Evolutionary conservation across 345 rosid species (phyloP).

Genomic region (Populus alba): DNA sequence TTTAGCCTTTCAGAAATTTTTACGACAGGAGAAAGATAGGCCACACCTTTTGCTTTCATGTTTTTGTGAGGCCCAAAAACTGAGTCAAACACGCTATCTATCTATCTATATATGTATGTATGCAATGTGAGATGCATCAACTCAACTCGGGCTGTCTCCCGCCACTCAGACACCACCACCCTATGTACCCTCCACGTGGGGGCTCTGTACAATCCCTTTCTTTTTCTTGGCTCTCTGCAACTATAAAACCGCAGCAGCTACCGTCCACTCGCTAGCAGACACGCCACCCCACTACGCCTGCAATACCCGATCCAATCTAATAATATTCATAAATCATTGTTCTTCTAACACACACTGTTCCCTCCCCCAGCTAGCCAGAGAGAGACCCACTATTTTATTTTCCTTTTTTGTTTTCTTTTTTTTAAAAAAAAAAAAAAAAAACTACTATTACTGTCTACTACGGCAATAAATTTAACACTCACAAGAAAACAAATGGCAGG

Average conservation of each 20-base stretch:
- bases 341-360: not conserved
- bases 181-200: slow-evolving; percentile 28
- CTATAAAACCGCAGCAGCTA: not conserved
- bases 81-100: slow-evolving; percentile 23
- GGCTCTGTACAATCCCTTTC: not conserved
- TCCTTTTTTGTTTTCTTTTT: too few relatives aligned
- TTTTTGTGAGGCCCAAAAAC: not conserved
- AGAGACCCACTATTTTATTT: not conserved
- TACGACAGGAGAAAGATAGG: not conserved
- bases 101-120: too few relatives aligned
- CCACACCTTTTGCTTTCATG: not conserved
- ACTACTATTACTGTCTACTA: not conserved
- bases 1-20: not conserved
- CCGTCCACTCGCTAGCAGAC: slow-evolving; percentile 8
- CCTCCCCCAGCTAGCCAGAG: not conserved
- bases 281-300: not conserved
- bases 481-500: slow-evolving; percentile 7
- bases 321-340: not conserved
- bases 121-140: not conserved
- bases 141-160: slow-evolving; percentile 31
- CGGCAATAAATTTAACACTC: not conserved
- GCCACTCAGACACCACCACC: slow-evolving; percentile 26
- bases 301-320: slow-evolving; percentile 1
- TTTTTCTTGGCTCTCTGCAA: not conserved
- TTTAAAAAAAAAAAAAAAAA: too few relatives aligned